Base-by-base conservation (phyloP, 768 basidiomycete genomes). In the Coprinopsis strossmayeri region DNA sequence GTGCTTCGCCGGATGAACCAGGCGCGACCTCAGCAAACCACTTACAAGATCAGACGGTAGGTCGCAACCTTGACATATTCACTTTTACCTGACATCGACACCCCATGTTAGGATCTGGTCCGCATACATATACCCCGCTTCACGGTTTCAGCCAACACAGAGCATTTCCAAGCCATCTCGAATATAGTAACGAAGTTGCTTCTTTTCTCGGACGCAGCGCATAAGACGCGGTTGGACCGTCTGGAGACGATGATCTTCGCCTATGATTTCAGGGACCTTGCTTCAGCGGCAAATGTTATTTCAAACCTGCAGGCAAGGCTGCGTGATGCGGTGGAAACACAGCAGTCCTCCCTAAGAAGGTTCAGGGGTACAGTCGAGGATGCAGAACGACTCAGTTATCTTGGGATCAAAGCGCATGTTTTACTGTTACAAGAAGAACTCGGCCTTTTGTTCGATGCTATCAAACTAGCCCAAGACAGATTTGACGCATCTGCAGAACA, bases 181-280 rank as follows among this genome's bases (percentile, higher is more conserved):
- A 84, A 86, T 61, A 80, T 94, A 55, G 82, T 95, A 54, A 89
- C 85, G 20, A 80, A 92, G 57, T 73, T 98, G 11, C 66, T 97
- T 11, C 78, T 95, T n/a, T 92, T 94, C 64, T 84, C 87, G 15
- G 91, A 98, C 61, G 84, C 87, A 9, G 81, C 81, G 1, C 87
- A 91, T 59, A 87, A 89, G 59, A 79, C 76, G 28, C 82, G 87
- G 12, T 65, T 84, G 52, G 83, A 92, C 55, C 81, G 79, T 56
- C 66, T 96, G 35, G 87, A 95, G 66, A 84, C 80, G 1, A 73
- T 94, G 49, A 69, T 91, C 17, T 89, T 92, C 62, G 83, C 83
- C 10, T 92, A 93, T 64, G 93, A 95, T 67, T 91, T 93, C 60
- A 82, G 82, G 10, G 84, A 92, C 61, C 71, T 87, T 17, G 55